Evolutionary conservation across 2,329 filamentous ascomycete species (phyloP), one percentile per base, ranked within the genome.

Genomic region (Hypoxylon sp.): DNA sequence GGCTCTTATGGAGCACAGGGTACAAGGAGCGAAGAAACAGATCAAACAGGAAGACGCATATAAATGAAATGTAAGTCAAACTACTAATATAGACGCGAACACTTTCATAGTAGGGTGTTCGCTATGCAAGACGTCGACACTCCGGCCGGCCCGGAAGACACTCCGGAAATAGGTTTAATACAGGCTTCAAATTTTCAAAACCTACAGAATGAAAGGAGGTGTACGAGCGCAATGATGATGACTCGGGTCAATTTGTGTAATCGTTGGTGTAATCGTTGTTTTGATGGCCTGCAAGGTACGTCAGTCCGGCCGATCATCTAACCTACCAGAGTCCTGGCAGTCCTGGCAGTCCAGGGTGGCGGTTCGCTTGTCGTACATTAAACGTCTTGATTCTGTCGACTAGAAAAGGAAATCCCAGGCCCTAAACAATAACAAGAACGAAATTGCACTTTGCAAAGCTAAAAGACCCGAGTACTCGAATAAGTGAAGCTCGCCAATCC

Each of bases 291-390:
- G 39, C 53, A 19, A 32, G 19, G 53, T n/a, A 17, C 46, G 50
- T 47, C 37, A 56, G 34, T n/a, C 17, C 5, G 13, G 53, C 34
- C 39, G 50, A 61, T 53, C 43, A 26, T n/a, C 26, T 44, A n/a
- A n/a, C 13, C 49, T 44, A n/a, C 22, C 37, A 58, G 46, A 55
- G 37, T n/a, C n/a, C n/a, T n/a, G n/a, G n/a, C n/a, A n/a, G 24
- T 44, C 30, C 54, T 20, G 19, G 6, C 20, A 39, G 39, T 17
- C 37, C 41, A 26, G 53, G 53, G 62, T 64, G 62, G 53, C 62
- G 57, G 49, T 24, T 60, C 44, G 30, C 22, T 44, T 60, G 32
- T 50, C n/a, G n/a, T 44, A 26, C 34, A n/a, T n/a, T 15, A 30
- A 53, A 19, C 50, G 30, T 7, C 19, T 15, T 19, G 28, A 13